phyloP scores from a whole-genome alignment of 257 asterid species.

The Pogostemon cablin region DNA sequence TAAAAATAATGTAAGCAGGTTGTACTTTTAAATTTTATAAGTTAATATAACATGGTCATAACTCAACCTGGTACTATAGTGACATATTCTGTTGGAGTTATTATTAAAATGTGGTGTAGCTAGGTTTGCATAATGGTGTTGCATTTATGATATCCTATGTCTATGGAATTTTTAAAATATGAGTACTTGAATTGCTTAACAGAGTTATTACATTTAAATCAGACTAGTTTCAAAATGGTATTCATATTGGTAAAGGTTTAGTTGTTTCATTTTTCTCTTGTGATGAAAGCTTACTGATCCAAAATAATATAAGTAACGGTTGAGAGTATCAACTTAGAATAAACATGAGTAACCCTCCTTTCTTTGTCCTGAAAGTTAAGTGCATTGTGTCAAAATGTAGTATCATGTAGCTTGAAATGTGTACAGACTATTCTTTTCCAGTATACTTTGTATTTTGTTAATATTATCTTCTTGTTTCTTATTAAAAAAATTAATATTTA shows the following conservation, averaged over 20 bases:
- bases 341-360: neutral
- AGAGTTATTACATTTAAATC: neutral
- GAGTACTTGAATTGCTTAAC: neutral
- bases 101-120: neutral
- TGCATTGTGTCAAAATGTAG: neutral
- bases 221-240: neutral
- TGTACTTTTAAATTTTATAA: neutral
- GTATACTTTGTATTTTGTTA: neutral
- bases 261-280: neutral
- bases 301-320: neutral
- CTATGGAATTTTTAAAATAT: neutral
- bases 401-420: neutral
- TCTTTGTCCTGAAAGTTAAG: neutral
- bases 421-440: neutral
- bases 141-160: neutral
- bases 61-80: no score
- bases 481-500: no score
- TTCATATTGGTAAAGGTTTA: neutral
- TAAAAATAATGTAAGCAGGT: neutral
- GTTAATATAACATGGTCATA: neutral
- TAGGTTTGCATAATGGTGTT: neutral
- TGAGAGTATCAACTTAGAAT: neutral
- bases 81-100: no score
- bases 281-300: constrained; percentile 1
- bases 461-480: neutral